Evolutionary conservation across 257 asterid species (phyloP), one percentile per base, ranked within the genome.

Genomic region (Craterostigma plantagineum): DNA sequence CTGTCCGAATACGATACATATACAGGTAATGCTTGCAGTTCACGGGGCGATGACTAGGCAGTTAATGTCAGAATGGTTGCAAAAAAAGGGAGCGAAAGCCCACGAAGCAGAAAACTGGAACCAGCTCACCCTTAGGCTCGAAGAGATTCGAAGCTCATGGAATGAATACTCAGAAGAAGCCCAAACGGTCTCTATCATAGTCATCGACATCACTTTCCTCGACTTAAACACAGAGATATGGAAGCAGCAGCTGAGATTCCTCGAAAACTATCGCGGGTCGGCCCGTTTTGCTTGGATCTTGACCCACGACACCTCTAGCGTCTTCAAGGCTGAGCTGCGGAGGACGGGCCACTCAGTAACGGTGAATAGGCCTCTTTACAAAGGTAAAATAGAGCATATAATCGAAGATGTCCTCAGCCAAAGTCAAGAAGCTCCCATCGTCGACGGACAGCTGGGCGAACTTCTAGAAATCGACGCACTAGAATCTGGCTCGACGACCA

Each of bases 21-120:
- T n/a, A 60, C 86, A 85, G 96, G 85, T 85, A 39, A 50, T 81
- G 78, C 94, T 85, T 59, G 96, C 86, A 40, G 83, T 81, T 46
- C 70, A 71, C 61, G 94, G 96, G 35, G 66, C 65, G 52, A 81
- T 57, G 81, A 73, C 77, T 9, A 64, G 92, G 63, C 36, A 33
- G 16, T 63, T 65, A 10, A 63, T 73, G 69, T 57, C 70, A n/a
- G 65, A 63, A 17, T 85, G 94, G 96, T 49, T 85, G 49, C 61
- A 54, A 23, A 73, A 73, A 54, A 81, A 72, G 9, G 79, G 79
- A 46, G 70, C 69, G 7, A 38, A 38, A 45, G 65, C 91, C 17
- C 55, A 46, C 10, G 90, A 69, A 64, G 86, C 92, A 16, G 72
- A 90, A 27, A 87, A 77, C 5, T 85, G 96, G 96, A 77, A 75